Conservation (phyloP, 129 eudicot species). For the Saussurea involucrata region DNA sequence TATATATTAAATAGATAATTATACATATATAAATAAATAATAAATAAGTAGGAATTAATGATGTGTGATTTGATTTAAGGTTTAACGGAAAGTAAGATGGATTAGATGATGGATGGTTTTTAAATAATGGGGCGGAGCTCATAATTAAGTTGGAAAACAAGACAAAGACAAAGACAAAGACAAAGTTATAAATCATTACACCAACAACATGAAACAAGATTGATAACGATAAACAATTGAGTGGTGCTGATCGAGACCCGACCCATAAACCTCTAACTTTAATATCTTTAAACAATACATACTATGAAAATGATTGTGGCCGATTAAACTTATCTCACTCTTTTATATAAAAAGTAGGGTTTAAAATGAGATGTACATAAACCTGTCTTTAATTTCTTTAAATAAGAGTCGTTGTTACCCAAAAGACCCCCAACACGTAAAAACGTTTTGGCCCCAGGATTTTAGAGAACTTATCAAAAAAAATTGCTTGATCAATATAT, state of each 20-base stretch:
- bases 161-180: background rate
- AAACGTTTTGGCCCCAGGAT: too few relatives aligned
- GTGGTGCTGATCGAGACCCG: background rate
- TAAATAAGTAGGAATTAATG: background rate
- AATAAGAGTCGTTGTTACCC: too few relatives aligned
- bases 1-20: background rate
- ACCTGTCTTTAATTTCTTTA: too few relatives aligned
- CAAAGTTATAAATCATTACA: background rate
- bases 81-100: background rate
- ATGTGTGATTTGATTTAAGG: background rate
- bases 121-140: background rate
- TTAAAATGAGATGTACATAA: background rate
- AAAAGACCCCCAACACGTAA: background rate
- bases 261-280: background rate
- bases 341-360: background rate
- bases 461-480: too few relatives aligned
- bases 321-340: background rate
- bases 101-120: background rate
- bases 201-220: background rate
- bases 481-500: too few relatives aligned
- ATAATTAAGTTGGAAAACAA: background rate
- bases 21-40: background rate
- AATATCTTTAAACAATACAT: background rate
- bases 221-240: background rate
- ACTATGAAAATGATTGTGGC: background rate